phyloP scores from a whole-genome alignment of 495 filamentous ascomycete species.

The Glutinoglossum americanum region DNA sequence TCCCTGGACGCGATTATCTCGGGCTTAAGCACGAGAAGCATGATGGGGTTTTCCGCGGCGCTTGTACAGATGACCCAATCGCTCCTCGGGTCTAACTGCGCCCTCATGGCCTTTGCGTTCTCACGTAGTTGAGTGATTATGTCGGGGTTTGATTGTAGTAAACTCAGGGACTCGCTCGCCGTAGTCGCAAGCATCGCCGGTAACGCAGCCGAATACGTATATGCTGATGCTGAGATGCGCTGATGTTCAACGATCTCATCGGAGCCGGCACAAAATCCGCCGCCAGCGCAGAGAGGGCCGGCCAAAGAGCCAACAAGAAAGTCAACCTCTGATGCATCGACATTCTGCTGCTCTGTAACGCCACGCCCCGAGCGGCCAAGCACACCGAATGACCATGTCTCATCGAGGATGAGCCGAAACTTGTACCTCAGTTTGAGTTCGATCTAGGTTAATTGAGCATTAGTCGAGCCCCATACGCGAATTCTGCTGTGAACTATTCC shows the following conservation, averaged over 20 bases:
- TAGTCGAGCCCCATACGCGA: neutral
- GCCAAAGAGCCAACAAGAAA: slow-evolving; percentile 91
- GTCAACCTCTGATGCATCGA: slow-evolving; percentile 74
- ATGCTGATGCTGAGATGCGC: slow-evolving; percentile 69
- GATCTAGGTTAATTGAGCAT: slow-evolving; percentile 26
- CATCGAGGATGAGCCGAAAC: slow-evolving; percentile 91
- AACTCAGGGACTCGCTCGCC: slow-evolving; percentile 67
- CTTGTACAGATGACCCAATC: slow-evolving; percentile 82
- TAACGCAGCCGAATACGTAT: slow-evolving; percentile 86
- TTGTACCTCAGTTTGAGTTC: slow-evolving; percentile 88
- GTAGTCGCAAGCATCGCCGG: slow-evolving; percentile 87
- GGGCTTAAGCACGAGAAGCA: slow-evolving; percentile 66
- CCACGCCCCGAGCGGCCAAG: slow-evolving; percentile 79
- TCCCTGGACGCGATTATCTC: slow-evolving; percentile 55
- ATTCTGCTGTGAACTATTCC: neutral
- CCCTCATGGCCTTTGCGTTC: slow-evolving; percentile 57
- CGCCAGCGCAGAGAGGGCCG: slow-evolving; percentile 73
- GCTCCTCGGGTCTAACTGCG: slow-evolving; percentile 75
- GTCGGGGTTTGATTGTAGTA: slow-evolving; percentile 69
- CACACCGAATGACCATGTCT: slow-evolving; percentile 90
- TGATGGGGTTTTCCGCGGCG: slow-evolving; percentile 62
- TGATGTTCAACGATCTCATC: slow-evolving; percentile 88
- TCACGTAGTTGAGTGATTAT: slow-evolving; percentile 56
- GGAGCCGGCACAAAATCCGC: slow-evolving; percentile 84
- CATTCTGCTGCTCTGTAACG: slow-evolving; percentile 86